Evolutionary conservation across 495 filamentous ascomycete genomes (phyloP).

Genomic region (Evansstolkia leycettana): DNA sequence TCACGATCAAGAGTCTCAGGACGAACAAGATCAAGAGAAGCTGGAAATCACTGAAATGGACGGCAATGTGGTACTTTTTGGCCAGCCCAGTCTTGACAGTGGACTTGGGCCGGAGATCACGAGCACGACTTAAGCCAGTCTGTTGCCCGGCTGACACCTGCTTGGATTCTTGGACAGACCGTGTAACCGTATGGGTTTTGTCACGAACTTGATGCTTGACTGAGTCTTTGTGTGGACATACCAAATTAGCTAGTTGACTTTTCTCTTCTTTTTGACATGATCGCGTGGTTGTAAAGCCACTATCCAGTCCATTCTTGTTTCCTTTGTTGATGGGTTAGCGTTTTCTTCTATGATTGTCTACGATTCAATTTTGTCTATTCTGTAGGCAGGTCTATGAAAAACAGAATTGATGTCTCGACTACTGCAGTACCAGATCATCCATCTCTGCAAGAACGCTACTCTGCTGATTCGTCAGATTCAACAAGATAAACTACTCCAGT

Average conservation of each 20-base stretch:
- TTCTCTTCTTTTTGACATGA: not conserved
- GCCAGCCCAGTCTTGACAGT: slow-evolving; percentile 25
- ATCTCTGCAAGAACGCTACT: no score
- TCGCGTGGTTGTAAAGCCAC: slow-evolving; percentile 7
- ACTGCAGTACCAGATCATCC: no score
- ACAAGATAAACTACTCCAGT: no score
- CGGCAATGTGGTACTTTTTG: slow-evolving; percentile 24
- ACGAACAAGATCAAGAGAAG: slow-evolving; percentile 19
- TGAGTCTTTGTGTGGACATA: no score
- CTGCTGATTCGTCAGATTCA: no score
- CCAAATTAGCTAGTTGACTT: no score
- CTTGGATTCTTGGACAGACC: no score
- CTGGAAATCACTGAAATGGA: slow-evolving; percentile 16
- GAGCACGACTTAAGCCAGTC: slow-evolving; percentile 14
- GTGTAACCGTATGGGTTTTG: no score
- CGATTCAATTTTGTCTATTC: not conserved
- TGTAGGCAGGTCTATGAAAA: slow-evolving; percentile 1
- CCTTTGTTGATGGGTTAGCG: slow-evolving; percentile 11
- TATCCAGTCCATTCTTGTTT: slow-evolving; percentile 1
- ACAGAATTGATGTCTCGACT: not conserved
- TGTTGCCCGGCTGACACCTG: no score
- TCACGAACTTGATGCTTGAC: no score
- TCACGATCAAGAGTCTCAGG: slow-evolving; percentile 4
- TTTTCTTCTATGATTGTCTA: slow-evolving; percentile 5
- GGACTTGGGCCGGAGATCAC: slow-evolving; percentile 32